Evolutionary conservation across 495 filamentous ascomycete species (phyloP).

Genomic region (Penicillium cosmopolitanum): DNA sequence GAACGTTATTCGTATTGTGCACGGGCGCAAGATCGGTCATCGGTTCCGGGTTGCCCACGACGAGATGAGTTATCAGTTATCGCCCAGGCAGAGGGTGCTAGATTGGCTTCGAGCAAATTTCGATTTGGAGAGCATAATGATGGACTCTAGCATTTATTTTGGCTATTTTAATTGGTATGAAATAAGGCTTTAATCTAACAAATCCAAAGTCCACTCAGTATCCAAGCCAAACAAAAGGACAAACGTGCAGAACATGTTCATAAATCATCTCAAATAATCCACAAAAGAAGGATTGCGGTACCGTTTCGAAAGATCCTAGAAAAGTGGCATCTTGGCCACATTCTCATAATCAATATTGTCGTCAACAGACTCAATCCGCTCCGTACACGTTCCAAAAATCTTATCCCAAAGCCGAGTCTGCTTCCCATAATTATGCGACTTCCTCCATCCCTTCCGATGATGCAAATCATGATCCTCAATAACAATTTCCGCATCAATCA

Average conservation of each 20-base stretch:
- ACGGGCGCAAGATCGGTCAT: too few relatives aligned
- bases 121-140: too few relatives aligned
- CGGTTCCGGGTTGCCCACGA: too few relatives aligned
- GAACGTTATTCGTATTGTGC: too few relatives aligned
- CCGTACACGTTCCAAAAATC: slow-evolving; percentile 43
- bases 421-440: slow-evolving; percentile 50
- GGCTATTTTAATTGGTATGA: too few relatives aligned
- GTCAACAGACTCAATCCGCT: slow-evolving; percentile 37
- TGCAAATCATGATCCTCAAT: slow-evolving; percentile 51
- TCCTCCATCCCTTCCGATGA: slow-evolving; percentile 48
- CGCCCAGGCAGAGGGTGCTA: too few relatives aligned
- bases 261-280: background rate
- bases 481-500: slow-evolving; percentile 41
- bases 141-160: too few relatives aligned
- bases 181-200: too few relatives aligned
- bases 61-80: too few relatives aligned
- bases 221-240: background rate
- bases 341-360: slow-evolving; percentile 46
- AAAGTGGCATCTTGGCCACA: slow-evolving; percentile 34
- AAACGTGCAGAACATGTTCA: background rate
- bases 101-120: too few relatives aligned
- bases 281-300: background rate
- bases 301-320: slow-evolving; percentile 5
- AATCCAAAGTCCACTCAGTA: background rate
- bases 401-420: slow-evolving; percentile 49